phyloP scores from a whole-genome alignment of 805 yeast species.

The Saturnispora diversa region DNA sequence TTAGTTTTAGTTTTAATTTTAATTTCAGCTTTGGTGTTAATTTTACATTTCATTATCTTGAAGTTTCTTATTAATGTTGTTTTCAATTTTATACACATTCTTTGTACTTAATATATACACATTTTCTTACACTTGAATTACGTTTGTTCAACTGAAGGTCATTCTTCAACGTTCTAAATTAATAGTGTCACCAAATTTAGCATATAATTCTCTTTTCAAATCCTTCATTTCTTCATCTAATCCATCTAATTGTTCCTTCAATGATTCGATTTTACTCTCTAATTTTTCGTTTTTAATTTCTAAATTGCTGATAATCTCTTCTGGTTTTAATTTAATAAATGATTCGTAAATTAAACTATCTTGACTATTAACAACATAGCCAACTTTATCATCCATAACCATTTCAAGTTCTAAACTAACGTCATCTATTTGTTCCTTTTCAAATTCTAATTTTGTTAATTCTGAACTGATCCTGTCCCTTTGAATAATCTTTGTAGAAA shows the following conservation, averaged over 20 bases:
- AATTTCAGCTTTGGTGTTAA: too few species aligned
- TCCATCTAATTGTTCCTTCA: conserved; percentile 41
- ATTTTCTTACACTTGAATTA: too few species aligned
- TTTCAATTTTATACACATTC: too few species aligned
- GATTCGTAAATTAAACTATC: conserved; percentile 76
- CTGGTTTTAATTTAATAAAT: conserved; percentile 62
- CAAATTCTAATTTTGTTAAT: conserved; percentile 45
- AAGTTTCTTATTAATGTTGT: too few species aligned
- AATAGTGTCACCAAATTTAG: conserved; percentile 82
- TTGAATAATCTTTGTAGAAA: conserved; percentile 71
- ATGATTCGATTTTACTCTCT: conserved; percentile 39
- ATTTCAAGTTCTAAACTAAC: conserved; percentile 78
- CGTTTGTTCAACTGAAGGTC: too few species aligned
- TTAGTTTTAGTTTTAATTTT: too few species aligned
- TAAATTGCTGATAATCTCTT: conserved; percentile 57
- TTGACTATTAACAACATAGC: conserved; percentile 47
- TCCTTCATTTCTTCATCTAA: conserved; percentile 47
- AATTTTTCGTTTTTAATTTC: conserved; percentile 53
- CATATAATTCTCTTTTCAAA: conserved; percentile 70
- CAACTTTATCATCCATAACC: conserved; percentile 71
- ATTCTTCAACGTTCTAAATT: conserved; percentile 69
- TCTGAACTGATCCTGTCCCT: conserved; percentile 50
- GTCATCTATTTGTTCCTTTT: conserved; percentile 85
- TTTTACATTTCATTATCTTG: background rate
- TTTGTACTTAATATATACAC: too few species aligned